Evolutionary conservation across 257 asterid species (phyloP).

Genomic region (Apocynum venetum): DNA sequence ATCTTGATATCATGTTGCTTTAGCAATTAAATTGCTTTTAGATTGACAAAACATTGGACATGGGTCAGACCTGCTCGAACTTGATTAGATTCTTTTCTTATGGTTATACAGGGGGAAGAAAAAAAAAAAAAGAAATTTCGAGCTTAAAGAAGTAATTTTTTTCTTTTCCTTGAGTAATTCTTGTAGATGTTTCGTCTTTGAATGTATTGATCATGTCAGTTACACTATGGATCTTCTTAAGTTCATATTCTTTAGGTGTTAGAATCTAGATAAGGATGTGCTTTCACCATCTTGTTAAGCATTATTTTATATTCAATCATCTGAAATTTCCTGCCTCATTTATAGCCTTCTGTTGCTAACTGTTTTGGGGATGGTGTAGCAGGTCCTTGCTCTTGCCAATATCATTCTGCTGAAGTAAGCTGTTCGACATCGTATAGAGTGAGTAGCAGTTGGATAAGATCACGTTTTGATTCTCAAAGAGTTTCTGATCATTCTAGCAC

Average conservation of each 20-base stretch:
- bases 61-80: background rate
- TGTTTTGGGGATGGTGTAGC: constrained; percentile 24
- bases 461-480: constrained; percentile 42
- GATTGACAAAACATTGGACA: background rate
- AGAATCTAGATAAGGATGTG: background rate
- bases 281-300: background rate
- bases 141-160: background rate
- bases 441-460: constrained; percentile 37
- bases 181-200: background rate
- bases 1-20: background rate
- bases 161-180: background rate
- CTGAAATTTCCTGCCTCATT: background rate
- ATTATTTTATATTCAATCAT: background rate
- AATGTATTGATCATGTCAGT: background rate
- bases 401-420: constrained; percentile 48
- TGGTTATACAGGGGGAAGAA: background rate
- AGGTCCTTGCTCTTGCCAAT: constrained; percentile 41
- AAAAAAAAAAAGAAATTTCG: background rate
- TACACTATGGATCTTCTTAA: background rate
- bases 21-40: background rate
- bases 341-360: background rate
- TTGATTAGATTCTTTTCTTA: background rate
- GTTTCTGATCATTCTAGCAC: constrained; percentile 42
- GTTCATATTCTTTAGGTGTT: background rate
- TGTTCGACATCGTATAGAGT: constrained; percentile 51